Evolutionary conservation across 345 rosid species (phyloP).

Genomic region (Lepidium sativum): DNA sequence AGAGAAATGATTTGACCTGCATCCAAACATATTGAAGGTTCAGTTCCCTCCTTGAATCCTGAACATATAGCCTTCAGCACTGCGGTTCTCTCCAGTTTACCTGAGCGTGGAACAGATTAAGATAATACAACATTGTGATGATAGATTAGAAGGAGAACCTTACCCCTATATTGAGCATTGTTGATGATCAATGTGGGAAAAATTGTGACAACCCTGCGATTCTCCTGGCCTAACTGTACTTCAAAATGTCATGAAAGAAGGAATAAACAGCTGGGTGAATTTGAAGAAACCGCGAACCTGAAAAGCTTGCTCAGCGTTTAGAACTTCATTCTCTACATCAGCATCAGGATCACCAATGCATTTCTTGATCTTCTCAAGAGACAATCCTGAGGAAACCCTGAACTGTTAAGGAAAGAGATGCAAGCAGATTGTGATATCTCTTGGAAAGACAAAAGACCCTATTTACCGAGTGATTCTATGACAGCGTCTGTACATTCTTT

Average conservation of each 20-base stretch:
- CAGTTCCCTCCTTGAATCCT: constrained; percentile 79
- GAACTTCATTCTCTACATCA: constrained; percentile 75
- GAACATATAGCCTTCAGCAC: constrained; percentile 77
- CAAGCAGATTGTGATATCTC: background rate
- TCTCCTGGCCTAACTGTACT: constrained; percentile 65
- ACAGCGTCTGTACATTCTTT: constrained; percentile 71
- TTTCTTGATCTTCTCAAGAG: constrained; percentile 57
- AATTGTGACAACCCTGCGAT: constrained; percentile 82
- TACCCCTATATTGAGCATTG: constrained; percentile 76
- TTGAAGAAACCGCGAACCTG: constrained; percentile 41
- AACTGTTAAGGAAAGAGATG: background rate
- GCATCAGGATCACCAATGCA: constrained; percentile 90
- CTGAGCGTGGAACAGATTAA: background rate
- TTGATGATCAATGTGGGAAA: constrained; percentile 80
- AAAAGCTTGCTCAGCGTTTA: constrained; percentile 60
- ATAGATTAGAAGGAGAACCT: background rate
- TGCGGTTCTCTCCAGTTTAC: constrained; percentile 64
- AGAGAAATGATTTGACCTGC: constrained; percentile 38
- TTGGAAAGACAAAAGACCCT: background rate
- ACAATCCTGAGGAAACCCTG: constrained; percentile 36
- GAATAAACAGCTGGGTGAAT: constrained; percentile 1
- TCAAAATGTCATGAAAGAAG: constrained; percentile 7
- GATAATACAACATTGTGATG: background rate
- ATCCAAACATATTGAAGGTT: constrained; percentile 67
- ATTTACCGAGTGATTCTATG: constrained; percentile 64